phyloP scores from a whole-genome alignment of 148 eudicot genomes.

The Cornus florida region DNA sequence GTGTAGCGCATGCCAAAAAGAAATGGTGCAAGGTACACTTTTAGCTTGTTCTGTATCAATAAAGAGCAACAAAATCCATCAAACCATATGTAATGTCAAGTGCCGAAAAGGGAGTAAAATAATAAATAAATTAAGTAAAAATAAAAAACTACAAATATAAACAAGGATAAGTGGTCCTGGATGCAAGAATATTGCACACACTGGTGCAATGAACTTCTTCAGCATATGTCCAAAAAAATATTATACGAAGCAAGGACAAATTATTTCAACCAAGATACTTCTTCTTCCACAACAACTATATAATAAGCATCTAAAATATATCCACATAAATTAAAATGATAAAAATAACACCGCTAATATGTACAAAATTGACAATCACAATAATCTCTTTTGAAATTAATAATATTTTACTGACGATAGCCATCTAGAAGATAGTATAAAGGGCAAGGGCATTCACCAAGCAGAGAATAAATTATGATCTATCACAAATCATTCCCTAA shows the following conservation, averaged over 20 bases:
- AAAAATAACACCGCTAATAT: not conserved
- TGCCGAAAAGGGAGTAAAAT: not conserved
- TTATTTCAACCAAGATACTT: not conserved
- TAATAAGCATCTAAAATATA: not conserved
- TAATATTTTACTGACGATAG: not conserved
- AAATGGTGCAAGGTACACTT: constrained; percentile 81
- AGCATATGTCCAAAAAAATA: not conserved
- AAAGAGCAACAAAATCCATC: constrained; percentile 1
- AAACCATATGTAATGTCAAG: not conserved
- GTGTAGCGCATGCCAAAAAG: constrained; percentile 85
- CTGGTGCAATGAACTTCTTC: not conserved
- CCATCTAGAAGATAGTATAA: not conserved
- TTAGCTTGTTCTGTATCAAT: constrained; percentile 61
- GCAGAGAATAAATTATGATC: not conserved
- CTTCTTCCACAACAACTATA: not conserved
- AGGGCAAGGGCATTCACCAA: not conserved
- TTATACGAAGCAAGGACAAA: not conserved
- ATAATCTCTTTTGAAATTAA: not conserved
- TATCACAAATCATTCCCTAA: not conserved
- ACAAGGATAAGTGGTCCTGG: not conserved
- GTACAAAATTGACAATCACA: not conserved
- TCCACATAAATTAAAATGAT: not conserved
- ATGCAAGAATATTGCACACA: not conserved
- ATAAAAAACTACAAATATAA: no score
- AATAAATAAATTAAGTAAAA: no score